These are phyloP conservation scores for Begonia peltatifolia DNA, from an alignment of 306 rosid genomes.

Conservation along the genomic window DNA sequence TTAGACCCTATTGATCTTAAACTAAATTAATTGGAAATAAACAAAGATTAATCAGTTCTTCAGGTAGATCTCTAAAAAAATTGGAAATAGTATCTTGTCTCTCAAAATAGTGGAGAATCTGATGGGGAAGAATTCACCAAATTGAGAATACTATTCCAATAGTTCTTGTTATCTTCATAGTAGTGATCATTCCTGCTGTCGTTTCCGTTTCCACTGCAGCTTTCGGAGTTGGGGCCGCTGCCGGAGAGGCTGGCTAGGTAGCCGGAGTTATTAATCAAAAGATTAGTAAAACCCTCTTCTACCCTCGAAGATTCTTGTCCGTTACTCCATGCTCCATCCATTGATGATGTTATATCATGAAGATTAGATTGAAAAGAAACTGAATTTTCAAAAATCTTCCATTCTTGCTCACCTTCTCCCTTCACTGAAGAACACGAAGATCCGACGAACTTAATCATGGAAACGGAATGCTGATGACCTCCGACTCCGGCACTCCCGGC, in stretches of 20 bases:
- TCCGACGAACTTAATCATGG: slow-evolving; percentile 66
- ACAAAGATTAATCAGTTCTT: too few relatives aligned
- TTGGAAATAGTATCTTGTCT: too few relatives aligned
- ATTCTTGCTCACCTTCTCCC: slow-evolving; percentile 45
- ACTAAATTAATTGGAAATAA: too few relatives aligned
- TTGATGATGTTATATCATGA: slow-evolving; percentile 39
- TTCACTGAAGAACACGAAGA: slow-evolving; percentile 30
- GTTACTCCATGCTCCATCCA: slow-evolving; percentile 29
- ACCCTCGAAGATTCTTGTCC: slow-evolving; percentile 18
- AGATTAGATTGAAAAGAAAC: slow-evolving; percentile 28
- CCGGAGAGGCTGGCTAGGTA: slow-evolving; percentile 45
- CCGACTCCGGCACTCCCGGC: too few relatives aligned
- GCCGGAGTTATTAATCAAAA: slow-evolving; percentile 54
- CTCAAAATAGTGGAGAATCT: slow-evolving; percentile 59
- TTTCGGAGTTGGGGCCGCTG: slow-evolving; percentile 41
- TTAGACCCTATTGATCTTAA: too few relatives aligned
- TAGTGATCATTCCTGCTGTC: slow-evolving; percentile 22
- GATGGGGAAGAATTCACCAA: slow-evolving; percentile 89
- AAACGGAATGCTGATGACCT: slow-evolving; percentile 9
- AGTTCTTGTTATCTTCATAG: slow-evolving; percentile 79
- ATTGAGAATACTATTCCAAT: slow-evolving; percentile 89
- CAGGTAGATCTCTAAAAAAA: too few relatives aligned
- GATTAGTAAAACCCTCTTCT: slow-evolving; percentile 87
- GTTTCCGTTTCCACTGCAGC: slow-evolving; percentile 5
- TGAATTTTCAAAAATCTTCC: slow-evolving; percentile 16